Conservation (phyloP, 2,329 filamentous ascomycete genomes). For the Trichophyton simii region DNA sequence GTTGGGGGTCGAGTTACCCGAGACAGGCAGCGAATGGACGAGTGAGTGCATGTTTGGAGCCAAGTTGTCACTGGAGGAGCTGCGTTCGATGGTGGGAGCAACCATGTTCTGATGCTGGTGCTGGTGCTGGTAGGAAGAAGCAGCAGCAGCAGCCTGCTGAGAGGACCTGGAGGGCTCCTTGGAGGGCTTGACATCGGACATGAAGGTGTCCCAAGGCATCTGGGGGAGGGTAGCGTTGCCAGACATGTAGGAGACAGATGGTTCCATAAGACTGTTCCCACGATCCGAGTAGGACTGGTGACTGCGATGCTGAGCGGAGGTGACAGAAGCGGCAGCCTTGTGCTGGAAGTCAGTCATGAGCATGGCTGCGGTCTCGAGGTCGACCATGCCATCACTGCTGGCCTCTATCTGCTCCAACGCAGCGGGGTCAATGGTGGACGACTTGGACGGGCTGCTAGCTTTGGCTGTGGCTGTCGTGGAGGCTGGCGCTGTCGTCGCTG, state of each 20-base stretch:
- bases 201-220: slow-evolving; percentile 84
- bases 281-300: slow-evolving; percentile 51
- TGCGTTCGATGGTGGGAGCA: slow-evolving; percentile 56
- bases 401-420: slow-evolving; percentile 60
- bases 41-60: slow-evolving; percentile 58
- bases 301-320: slow-evolving; percentile 39
- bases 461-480: slow-evolving; percentile 14
- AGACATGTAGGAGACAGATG: slow-evolving; percentile 61
- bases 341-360: slow-evolving; percentile 96
- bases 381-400: slow-evolving; percentile 79
- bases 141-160: slow-evolving; percentile 21
- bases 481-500: slow-evolving; percentile 7
- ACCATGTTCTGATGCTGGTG: slow-evolving; percentile 45
- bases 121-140: slow-evolving; percentile 46
- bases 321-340: slow-evolving; percentile 67
- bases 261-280: slow-evolving; percentile 56
- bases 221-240: slow-evolving; percentile 71
- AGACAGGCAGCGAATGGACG: slow-evolving; percentile 57
- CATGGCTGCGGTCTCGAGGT: slow-evolving; percentile 96
- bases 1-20: slow-evolving; percentile 56
- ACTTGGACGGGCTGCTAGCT: slow-evolving; percentile 56
- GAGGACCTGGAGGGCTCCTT: slow-evolving; percentile 44
- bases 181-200: slow-evolving; percentile 62
- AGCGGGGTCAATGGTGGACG: slow-evolving; percentile 66
- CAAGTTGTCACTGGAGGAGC: slow-evolving; percentile 47